Conservation (phyloP, 257 asterid genomes). For the Lavandula angustifolia region DNA sequence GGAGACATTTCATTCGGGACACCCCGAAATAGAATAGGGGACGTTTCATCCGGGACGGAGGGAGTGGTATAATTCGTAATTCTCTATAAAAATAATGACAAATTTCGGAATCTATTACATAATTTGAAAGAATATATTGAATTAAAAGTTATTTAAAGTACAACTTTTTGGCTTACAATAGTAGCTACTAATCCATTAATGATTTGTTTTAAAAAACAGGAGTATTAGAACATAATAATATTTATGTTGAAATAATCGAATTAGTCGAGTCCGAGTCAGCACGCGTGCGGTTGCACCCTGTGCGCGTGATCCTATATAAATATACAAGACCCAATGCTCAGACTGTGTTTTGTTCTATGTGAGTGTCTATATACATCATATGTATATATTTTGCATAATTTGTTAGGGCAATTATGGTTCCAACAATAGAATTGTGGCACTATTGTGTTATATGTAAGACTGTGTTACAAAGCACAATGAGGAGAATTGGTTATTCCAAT, state of each 20-base stretch:
- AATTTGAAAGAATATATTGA: too few species aligned
- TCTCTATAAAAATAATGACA: too few species aligned
- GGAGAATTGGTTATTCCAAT: constrained; percentile 31
- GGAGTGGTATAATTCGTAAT: too few species aligned
- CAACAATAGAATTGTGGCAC: constrained; percentile 23
- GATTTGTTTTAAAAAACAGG: background rate
- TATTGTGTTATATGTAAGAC: background rate
- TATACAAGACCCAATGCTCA: constrained; percentile 34
- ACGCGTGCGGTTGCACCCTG: constrained; percentile 54
- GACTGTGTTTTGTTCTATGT: background rate
- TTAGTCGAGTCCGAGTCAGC: constrained; percentile 41
- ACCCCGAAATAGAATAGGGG: too few species aligned
- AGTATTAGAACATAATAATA: background rate
- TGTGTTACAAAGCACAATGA: constrained; percentile 26
- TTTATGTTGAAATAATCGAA: constrained; percentile 4
- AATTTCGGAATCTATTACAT: too few species aligned
- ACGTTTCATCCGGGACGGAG: too few species aligned
- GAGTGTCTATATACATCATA: background rate
- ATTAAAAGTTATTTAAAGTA: too few species aligned
- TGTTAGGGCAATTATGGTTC: constrained; percentile 29
- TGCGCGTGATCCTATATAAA: constrained; percentile 66
- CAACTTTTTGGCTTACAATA: background rate
- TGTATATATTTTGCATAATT: constrained; percentile 8
- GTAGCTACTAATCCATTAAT: constrained; percentile 3
- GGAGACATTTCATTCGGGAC: too few species aligned